A percentile compares a stretch with the other conserved stretches of the same genome.
Evolutionary conservation across 495 filamentous ascomycete genomes (phyloP).

Genomic region (Zalerion maritima): DNA sequence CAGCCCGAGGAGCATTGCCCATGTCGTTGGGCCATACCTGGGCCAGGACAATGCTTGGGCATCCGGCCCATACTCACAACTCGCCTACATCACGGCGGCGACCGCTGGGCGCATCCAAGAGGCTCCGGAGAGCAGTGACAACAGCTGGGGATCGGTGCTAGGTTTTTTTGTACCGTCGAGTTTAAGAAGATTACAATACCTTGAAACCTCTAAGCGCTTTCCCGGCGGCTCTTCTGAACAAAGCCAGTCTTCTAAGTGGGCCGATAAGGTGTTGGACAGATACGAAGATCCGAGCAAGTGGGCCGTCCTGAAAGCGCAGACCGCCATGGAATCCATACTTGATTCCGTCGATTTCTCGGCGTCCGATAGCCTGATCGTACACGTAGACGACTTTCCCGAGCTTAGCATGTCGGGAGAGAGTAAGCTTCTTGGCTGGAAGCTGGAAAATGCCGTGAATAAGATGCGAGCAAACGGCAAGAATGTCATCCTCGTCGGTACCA

Average conservation of each 20-base stretch:
- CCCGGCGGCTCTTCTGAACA: constrained; percentile 10
- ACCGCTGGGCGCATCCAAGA: constrained; percentile 19
- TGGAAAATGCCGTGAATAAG: constrained; percentile 57
- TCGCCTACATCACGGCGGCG: constrained; percentile 51
- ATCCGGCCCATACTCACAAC: constrained; percentile 29
- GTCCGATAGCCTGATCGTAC: constrained; percentile 41
- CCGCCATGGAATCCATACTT: constrained; percentile 25
- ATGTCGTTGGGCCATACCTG: constrained; percentile 58
- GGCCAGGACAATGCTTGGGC: constrained; percentile 41
- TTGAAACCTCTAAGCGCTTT: constrained; percentile 10
- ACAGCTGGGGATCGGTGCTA: background rate
- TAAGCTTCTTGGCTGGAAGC: constrained; percentile 42
- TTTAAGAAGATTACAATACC: constrained; percentile 7
- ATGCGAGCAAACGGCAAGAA: constrained; percentile 52
- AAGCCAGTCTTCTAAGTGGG: constrained; percentile 11
- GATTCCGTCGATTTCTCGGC: constrained; percentile 14
- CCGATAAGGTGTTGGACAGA: constrained; percentile 12
- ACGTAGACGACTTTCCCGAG: constrained; percentile 68
- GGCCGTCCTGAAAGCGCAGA: constrained; percentile 27
- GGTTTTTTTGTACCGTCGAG: constrained; percentile 5
- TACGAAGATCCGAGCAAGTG: constrained; percentile 13
- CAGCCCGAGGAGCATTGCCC: constrained; percentile 64
- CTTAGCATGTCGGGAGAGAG: constrained; percentile 49
- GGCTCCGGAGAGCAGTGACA: constrained; percentile 6
- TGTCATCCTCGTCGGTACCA: constrained; percentile 65